Evolutionary conservation across 352 stramenopile genomes (phyloP).

Genomic region (Thalassiosira delicatula): DNA sequence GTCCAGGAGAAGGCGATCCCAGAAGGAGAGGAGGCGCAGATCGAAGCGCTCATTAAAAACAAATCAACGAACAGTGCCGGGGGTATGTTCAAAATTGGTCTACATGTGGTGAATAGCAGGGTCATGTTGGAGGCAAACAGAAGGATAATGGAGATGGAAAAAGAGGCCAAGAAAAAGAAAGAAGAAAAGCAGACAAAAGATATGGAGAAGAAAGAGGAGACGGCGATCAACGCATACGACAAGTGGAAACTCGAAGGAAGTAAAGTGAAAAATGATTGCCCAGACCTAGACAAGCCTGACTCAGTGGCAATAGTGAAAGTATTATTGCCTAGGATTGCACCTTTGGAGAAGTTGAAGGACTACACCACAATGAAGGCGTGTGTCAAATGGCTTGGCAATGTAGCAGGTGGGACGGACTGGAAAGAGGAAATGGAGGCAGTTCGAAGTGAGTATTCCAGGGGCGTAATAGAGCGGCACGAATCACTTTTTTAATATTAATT

Average conservation of each 20-base stretch:
- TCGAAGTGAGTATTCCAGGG: too few species aligned
- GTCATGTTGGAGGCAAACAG: not conserved
- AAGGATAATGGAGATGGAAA: not conserved
- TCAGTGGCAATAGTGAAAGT: not conserved
- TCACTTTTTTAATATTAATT: too few species aligned
- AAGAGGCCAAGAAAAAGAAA: not conserved
- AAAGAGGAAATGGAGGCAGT: not conserved
- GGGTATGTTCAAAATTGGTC: not conserved
- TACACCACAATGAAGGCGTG: not conserved
- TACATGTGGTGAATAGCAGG: not conserved
- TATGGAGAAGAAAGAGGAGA: not conserved
- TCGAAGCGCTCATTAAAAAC: not conserved
- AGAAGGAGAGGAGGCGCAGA: not conserved
- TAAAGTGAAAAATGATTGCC: not conserved
- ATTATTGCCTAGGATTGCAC: not conserved
- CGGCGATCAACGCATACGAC: not conserved
- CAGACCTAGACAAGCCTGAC: not conserved
- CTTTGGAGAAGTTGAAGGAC: not conserved
- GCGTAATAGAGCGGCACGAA: too few species aligned
- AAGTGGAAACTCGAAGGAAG: not conserved
- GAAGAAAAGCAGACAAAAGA: not conserved
- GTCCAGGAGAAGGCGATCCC: not conserved
- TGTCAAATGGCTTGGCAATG: not conserved
- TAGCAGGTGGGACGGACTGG: not conserved
- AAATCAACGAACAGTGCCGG: not conserved